Conservation (phyloP, 2,329 filamentous ascomycete genomes). For the Trichoderma sp. region DNA sequence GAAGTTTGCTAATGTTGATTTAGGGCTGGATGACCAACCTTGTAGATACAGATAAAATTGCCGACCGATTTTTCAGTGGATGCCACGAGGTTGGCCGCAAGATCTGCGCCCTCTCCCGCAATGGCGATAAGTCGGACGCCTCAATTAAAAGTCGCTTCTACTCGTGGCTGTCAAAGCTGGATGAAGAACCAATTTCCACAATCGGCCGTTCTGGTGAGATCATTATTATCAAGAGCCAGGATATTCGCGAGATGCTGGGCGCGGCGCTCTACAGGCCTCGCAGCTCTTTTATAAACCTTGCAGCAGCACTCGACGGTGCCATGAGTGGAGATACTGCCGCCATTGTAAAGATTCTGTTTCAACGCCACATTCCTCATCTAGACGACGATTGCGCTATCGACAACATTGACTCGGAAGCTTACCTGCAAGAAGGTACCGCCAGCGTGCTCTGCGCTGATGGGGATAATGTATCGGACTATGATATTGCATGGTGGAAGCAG, state of each 20-base stretch:
- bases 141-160: background rate
- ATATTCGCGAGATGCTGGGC: background rate
- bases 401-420: background rate
- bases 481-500: background rate
- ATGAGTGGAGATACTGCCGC: background rate
- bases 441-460: background rate
- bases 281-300: background rate
- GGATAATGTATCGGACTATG: background rate
- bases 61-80: background rate
- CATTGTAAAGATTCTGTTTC: background rate
- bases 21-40: background rate
- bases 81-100: background rate
- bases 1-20: background rate
- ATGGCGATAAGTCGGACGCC: background rate
- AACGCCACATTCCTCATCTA: background rate
- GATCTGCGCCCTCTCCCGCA: background rate
- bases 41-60: background rate
- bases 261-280: background rate
- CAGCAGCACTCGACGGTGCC: background rate
- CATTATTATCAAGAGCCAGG: background rate
- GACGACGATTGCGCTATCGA: background rate
- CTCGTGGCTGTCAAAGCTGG: background rate
- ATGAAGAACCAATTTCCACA: background rate
- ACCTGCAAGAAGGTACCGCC: background rate
- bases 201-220: background rate